A percentile compares a stretch with the other conserved stretches of the same genome.
Evolutionary conservation across 2,329 filamentous ascomycete genomes (phyloP).

Genomic region (Stachybotrys elegans): DNA sequence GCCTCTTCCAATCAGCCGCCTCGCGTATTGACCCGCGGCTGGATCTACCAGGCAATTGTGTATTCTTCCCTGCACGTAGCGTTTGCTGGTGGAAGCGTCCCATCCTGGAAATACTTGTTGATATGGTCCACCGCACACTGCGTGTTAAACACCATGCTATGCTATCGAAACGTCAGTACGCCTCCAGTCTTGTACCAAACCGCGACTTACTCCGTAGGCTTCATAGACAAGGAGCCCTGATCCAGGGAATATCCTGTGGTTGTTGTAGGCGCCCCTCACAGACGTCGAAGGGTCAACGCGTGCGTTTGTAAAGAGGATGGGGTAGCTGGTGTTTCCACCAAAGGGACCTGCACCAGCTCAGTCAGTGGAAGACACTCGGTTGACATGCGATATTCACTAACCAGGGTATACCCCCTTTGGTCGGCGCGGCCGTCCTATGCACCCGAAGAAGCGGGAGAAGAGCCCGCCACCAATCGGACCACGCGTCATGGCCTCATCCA

Average conservation of each 20-base stretch:
- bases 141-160: background rate
- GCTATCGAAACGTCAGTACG: background rate
- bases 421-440: background rate
- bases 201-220: background rate
- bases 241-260: background rate
- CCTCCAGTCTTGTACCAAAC: background rate
- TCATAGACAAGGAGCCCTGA: background rate
- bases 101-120: background rate
- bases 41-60: background rate
- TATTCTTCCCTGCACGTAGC: background rate
- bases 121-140: background rate
- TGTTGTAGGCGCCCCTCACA: background rate
- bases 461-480: background rate
- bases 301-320: background rate
- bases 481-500: background rate
- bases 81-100: background rate
- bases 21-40: too few relatives aligned
- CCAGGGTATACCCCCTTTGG: background rate
- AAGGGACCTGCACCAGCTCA: background rate
- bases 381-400: background rate
- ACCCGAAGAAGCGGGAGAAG: background rate
- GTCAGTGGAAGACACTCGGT: too few relatives aligned
- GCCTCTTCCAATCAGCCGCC: too few relatives aligned
- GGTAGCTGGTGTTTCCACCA: background rate
- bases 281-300: background rate